Conservation (phyloP, 192 early-diverging fungal genomes). For the Coemansia sp. region DNA sequence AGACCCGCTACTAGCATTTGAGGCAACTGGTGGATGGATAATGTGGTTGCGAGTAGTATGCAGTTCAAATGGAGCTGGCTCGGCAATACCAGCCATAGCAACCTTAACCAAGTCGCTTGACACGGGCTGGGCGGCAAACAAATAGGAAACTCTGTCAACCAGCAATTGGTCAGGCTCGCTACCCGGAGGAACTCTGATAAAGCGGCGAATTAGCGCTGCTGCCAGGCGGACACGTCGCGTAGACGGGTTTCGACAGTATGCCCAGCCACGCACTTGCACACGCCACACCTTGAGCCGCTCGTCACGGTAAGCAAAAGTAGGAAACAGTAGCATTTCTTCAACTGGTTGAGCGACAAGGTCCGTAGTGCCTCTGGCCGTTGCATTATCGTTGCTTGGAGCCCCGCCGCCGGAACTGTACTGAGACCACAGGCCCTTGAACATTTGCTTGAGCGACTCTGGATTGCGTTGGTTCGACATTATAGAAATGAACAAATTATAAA, state of each 20-base stretch:
- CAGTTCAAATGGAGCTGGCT: constrained; percentile 39
- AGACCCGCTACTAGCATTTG: not conserved
- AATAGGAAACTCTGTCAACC: constrained; percentile 35
- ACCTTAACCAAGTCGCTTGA: constrained; percentile 30
- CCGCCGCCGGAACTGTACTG: constrained; percentile 11
- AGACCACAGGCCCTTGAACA: constrained; percentile 34
- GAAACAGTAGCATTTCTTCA: constrained; percentile 44
- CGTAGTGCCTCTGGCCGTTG: too few species aligned
- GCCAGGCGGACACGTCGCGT: constrained; percentile 31
- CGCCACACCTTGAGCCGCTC: constrained; percentile 48
- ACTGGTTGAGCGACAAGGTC: too few species aligned
- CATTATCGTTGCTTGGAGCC: not conserved
- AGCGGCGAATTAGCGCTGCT: constrained; percentile 28
- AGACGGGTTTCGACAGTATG: constrained; percentile 27
- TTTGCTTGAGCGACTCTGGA: constrained; percentile 29
- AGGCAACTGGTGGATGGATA: not conserved
- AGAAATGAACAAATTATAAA: not conserved
- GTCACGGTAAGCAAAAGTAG: constrained; percentile 44
- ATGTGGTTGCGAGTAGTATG: constrained; percentile 3
- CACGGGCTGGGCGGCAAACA: constrained; percentile 34
- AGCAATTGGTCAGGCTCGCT: constrained; percentile 29
- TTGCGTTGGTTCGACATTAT: constrained; percentile 28
- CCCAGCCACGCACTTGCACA: constrained; percentile 48
- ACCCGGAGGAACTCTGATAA: constrained; percentile 31
- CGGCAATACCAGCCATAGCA: constrained; percentile 41